Conservation (phyloP, 495 filamentous ascomycete species). For the Penicillium herquei region DNA sequence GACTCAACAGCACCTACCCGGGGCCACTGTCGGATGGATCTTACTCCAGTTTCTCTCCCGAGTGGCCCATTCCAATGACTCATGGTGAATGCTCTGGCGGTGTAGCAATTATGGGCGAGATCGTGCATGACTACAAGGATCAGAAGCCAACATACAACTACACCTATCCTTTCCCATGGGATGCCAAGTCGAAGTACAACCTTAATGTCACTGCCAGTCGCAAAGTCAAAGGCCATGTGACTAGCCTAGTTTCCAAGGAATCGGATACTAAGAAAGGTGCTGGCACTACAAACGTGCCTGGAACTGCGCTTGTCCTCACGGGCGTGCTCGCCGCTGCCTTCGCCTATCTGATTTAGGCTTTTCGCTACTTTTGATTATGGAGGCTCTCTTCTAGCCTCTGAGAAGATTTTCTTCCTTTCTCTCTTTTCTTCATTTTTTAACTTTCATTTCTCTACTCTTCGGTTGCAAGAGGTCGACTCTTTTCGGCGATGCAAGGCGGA, state of each 20-base stretch:
- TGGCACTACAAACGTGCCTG: conserved; percentile 6
- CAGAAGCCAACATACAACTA: conserved; percentile 38
- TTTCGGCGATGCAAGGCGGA: background rate
- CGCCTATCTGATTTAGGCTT: conserved; percentile 8
- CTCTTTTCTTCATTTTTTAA: background rate
- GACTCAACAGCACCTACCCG: conserved; percentile 45
- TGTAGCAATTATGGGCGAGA: conserved; percentile 37
- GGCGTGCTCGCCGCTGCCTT: conserved; percentile 15
- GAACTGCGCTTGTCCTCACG: conserved; percentile 1
- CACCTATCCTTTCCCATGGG: conserved; percentile 33
- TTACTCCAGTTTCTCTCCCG: conserved; percentile 29
- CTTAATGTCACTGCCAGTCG: conserved; percentile 30
- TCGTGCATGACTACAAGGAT: conserved; percentile 37
- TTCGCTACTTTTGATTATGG: background rate
- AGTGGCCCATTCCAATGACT: conserved; percentile 45
- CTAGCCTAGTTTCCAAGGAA: background rate
- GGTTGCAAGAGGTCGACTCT: background rate
- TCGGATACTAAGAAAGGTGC: background rate
- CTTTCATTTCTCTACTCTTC: background rate
- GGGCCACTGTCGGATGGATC: conserved; percentile 38
- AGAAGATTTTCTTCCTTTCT: too few species aligned
- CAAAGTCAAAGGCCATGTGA: conserved; percentile 15
- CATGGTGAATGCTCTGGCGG: conserved; percentile 42
- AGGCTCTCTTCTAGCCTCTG: background rate
- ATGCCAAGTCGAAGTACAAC: conserved; percentile 21